phyloP scores from a whole-genome alignment of 768 basidiomycete genomes.

The Tulasnella sp. region DNA sequence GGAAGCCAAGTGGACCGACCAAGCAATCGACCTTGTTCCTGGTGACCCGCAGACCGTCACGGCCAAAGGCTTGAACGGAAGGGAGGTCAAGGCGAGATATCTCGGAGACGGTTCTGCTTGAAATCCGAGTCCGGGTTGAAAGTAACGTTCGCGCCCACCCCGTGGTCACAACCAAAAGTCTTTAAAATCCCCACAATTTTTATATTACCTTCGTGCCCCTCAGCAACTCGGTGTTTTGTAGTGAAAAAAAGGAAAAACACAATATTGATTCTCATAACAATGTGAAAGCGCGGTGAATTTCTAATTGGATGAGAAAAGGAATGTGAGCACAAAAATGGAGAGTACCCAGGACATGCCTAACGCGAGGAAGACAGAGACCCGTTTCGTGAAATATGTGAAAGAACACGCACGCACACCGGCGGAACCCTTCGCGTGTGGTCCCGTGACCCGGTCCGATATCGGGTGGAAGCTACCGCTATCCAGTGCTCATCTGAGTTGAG shows the following conservation, averaged over 20 bases:
- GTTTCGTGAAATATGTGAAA: no score
- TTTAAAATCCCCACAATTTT: neutral
- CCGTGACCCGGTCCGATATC: neutral
- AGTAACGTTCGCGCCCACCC: no score
- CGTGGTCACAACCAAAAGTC: no score
- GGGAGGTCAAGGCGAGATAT: slow-evolving; percentile 60
- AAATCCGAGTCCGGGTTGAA: no score
- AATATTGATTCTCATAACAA: neutral
- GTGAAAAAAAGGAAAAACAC: neutral
- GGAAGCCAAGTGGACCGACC: slow-evolving; percentile 62
- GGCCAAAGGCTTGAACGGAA: slow-evolving; percentile 62
- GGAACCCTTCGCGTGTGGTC: neutral
- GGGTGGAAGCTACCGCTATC: neutral
- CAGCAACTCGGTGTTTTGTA: neutral
- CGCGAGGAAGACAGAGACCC: no score
- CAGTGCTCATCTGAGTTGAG: neutral
- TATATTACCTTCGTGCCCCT: neutral
- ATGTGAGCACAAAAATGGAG: neutral
- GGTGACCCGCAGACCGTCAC: slow-evolving; percentile 70
- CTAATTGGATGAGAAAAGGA: neutral
- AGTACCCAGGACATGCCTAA: neutral
- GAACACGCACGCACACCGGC: no score
- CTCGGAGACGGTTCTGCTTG: slow-evolving; percentile 72
- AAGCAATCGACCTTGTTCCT: slow-evolving; percentile 86
- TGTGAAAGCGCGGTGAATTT: neutral